Base-by-base conservation (phyloP, 441 rosid genomes). In the Populus hybrid region DNA sequence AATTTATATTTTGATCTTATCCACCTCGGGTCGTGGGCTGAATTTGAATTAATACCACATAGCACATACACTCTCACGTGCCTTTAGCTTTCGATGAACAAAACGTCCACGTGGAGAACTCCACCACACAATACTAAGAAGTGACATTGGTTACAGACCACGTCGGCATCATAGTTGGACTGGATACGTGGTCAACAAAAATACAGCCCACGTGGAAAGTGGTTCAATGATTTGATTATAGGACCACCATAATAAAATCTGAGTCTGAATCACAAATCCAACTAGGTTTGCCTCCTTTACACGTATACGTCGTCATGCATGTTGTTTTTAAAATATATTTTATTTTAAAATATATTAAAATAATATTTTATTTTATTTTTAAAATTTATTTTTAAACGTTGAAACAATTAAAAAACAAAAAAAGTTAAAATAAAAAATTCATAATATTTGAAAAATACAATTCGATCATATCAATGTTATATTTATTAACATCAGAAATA, bases 211-310 rank as follows among this genome's bases (percentile, higher is more conserved):
- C 83, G 85, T 84, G 78, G 74, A 87, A 83, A 78, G 84, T 61
- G n/a, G 12, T 74, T 68, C 73, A 78, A 81, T 87, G 35, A 83
- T 83, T 82, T 74, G 40, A 67, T 9, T 68, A 66, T 21, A 10
- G 79, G 87, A 83, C 87, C 81, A 69, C 81, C 7, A 5, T 59
- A 59, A 20, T 12, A 71, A 77, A 63, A 81, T 72, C 78, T 10
- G 57, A 71, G 83, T 79, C 61, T 73, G 82, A 81, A 83, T 84
- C 87, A 65, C 78, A 21, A 71, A 18, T 42, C 82, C 85, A 68
- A 74, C 78, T 63, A 82, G 75, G 42, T 79, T 79, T 65, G 71
- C 77, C 75, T 61, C 38, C 81, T 86, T 59, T 57, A 23, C 68
- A 57, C 81, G 36, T 34, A 6, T 34, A 34, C 36, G 36, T 34